Conservation (phyloP, 2,329 filamentous ascomycete genomes). For the Ascochyta pisi region DNA sequence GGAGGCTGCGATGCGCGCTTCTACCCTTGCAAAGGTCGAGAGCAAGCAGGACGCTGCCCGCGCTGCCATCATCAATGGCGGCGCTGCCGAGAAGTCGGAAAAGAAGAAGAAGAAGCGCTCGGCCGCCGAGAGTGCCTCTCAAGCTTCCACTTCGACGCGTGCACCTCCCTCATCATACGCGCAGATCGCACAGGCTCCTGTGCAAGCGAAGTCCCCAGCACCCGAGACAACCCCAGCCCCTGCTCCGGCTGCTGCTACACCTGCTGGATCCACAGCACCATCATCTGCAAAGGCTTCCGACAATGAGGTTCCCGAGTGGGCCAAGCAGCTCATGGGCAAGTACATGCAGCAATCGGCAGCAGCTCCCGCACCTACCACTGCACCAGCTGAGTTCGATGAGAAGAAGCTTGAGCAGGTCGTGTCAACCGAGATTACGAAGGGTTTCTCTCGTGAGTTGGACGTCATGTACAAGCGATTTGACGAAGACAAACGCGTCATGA, state of each 20-base stretch:
- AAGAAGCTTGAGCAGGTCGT: conserved; percentile 61
- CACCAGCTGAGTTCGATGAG: conserved; percentile 51
- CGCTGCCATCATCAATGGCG: conserved; percentile 50
- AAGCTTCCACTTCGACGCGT: conserved; percentile 44
- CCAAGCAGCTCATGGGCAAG: conserved; percentile 44
- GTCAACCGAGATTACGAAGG: conserved; percentile 57
- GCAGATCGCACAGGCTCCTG: conserved; percentile 47
- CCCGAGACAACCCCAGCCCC: conserved; percentile 20
- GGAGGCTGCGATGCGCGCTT: conserved; percentile 50
- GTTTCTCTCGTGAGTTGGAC: conserved; percentile 58
- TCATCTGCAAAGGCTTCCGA: conserved; percentile 29
- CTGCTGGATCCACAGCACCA: conserved; percentile 11
- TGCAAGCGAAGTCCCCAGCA: conserved; percentile 41
- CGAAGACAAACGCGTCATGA: conserved; percentile 72
- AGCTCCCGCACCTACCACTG: conserved; percentile 17
- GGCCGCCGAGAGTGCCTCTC: conserved; percentile 55
- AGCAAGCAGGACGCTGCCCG: conserved; percentile 51
- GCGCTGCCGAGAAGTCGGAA: conserved; percentile 49
- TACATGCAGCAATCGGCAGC: conserved; percentile 31
- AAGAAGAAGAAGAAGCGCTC: conserved; percentile 74
- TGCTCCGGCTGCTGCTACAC: conserved; percentile 10
- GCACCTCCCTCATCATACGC: conserved; percentile 50
- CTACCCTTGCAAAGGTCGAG: conserved; percentile 51
- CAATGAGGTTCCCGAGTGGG: conserved; percentile 46
- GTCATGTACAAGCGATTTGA: conserved; percentile 67